Conservation (phyloP, 2,329 filamentous ascomycete genomes). For the Cladophialophora yegresii region DNA sequence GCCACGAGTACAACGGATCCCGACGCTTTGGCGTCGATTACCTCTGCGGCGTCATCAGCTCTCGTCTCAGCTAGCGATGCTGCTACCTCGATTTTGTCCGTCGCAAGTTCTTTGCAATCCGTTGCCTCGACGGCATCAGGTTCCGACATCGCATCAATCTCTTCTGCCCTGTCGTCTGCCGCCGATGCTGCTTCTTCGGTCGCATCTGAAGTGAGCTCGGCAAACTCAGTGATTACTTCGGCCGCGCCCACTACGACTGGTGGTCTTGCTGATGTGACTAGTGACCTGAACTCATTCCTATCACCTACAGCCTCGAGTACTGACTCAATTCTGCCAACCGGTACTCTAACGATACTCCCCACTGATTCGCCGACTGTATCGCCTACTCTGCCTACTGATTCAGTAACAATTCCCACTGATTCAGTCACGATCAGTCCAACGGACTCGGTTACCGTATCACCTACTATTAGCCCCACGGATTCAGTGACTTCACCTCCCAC, state of each 20-base stretch:
- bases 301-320: conserved; percentile 11
- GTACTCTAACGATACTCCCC: conserved; percentile 10
- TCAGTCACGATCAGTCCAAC: conserved; percentile 4
- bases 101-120: conserved; percentile 30
- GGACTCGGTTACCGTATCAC: background rate
- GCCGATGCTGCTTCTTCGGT: conserved; percentile 26
- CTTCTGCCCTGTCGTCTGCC: conserved; percentile 30
- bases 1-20: conserved; percentile 32
- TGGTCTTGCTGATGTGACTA: conserved; percentile 13
- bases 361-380: conserved; percentile 19
- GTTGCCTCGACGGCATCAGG: conserved; percentile 24
- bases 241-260: conserved; percentile 16
- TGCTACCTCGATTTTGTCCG: conserved; percentile 27
- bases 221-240: conserved; percentile 25
- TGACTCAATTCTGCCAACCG: conserved; percentile 4
- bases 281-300: conserved; percentile 9
- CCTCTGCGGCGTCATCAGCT: conserved; percentile 17
- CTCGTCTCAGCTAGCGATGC: conserved; percentile 28
- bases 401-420: background rate
- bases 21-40: conserved; percentile 15
- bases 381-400: conserved; percentile 15
- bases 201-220: conserved; percentile 27
- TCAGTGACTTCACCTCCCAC: background rate
- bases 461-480: conserved; percentile 5
- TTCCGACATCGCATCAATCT: conserved; percentile 27